These are phyloP conservation scores for Actinomortierella ambigua DNA, from an alignment of 371 early-diverging fungal genomes.

Conservation along the genomic window DNA sequence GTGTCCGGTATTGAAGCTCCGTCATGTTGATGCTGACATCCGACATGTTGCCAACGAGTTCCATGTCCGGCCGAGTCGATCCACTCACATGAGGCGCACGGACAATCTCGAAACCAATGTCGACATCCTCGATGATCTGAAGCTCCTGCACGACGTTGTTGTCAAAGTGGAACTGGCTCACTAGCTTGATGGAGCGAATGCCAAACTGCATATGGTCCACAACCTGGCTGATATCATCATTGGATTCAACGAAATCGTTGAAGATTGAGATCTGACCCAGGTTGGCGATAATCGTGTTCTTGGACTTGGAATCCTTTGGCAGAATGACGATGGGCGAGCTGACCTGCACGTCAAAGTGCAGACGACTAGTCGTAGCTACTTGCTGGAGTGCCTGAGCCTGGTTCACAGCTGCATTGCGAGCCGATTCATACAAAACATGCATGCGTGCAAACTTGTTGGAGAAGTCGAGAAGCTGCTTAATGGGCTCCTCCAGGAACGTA, in stretches of 20 bases:
- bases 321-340: constrained; percentile 91
- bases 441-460: constrained; percentile 84
- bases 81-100: constrained; percentile 47
- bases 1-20: constrained; percentile 78
- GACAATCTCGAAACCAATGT: constrained; percentile 70
- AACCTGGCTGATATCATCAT: constrained; percentile 31
- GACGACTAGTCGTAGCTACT: constrained; percentile 66
- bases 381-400: constrained; percentile 76
- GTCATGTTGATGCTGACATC: constrained; percentile 82
- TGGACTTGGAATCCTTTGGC: constrained; percentile 67
- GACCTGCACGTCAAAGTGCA: constrained; percentile 85
- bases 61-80: constrained; percentile 50
- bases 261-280: constrained; percentile 87
- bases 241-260: constrained; percentile 66
- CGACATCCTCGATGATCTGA: constrained; percentile 85
- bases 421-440: constrained; percentile 88
- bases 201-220: constrained; percentile 68
- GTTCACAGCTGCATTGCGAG: constrained; percentile 82
- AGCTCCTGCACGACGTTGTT: constrained; percentile 50
- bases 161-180: constrained; percentile 58
- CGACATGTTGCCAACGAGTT: constrained; percentile 66
- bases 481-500: constrained; percentile 69
- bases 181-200: constrained; percentile 70
- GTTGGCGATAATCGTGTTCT: constrained; percentile 75
- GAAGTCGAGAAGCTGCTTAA: constrained; percentile 61